Evolutionary conservation across 306 rosid species (phyloP).

Genomic region (Bauhinia variegata): DNA sequence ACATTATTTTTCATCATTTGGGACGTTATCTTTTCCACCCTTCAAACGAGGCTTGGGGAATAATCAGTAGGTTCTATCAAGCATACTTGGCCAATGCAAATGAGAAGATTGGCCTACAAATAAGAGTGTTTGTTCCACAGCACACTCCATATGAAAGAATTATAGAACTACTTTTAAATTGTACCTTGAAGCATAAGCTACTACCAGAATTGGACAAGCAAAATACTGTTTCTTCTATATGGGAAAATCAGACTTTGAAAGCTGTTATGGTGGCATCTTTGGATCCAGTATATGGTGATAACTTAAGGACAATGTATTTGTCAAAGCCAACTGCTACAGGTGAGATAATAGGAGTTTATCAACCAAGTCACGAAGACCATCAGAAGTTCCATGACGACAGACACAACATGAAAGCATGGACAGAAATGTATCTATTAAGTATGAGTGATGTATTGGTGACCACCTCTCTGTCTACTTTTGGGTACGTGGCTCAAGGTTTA

Average conservation of each 20-base stretch:
- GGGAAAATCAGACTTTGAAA: no score
- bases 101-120: constrained; percentile 33
- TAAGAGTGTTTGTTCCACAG: constrained; percentile 21
- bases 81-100: constrained; percentile 35
- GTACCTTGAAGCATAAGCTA: not conserved
- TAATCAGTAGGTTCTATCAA: constrained; percentile 38
- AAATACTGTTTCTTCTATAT: no score
- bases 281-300: no score
- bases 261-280: no score
- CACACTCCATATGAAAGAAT: not conserved
- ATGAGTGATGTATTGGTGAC: constrained; percentile 60
- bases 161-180: no score
- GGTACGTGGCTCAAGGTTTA: constrained; percentile 69
- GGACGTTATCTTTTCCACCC: constrained; percentile 42
- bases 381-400: constrained; percentile 51
- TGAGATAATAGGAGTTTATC: constrained; percentile 50
- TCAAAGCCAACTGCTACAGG: constrained; percentile 48
- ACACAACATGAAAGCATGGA: constrained; percentile 63
- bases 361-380: constrained; percentile 59
- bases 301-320: not conserved
- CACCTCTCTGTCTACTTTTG: constrained; percentile 64
- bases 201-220: no score
- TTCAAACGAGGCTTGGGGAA: constrained; percentile 48
- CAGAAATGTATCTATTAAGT: constrained; percentile 62
- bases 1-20: constrained; percentile 35